Conservation (phyloP, 495 filamentous ascomycete genomes). For the Penicillium psychrofluorescens region DNA sequence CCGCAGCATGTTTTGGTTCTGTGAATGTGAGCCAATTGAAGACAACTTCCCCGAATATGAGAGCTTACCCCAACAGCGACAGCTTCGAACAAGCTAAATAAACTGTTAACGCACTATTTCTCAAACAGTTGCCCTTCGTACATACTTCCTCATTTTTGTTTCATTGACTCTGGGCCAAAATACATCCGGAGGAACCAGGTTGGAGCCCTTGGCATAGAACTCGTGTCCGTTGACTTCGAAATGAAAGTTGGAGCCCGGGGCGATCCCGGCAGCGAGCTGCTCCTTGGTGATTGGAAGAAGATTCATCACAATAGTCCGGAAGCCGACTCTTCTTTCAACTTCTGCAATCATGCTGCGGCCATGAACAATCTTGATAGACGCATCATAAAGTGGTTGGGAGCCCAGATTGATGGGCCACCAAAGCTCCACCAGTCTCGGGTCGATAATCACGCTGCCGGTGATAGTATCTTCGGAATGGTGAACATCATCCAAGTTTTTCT, state of each 20-base stretch:
- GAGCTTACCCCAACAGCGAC: too few relatives aligned
- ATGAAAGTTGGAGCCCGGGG: conserved; percentile 61
- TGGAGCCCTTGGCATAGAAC: conserved; percentile 64
- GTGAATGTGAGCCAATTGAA: conserved; percentile 45
- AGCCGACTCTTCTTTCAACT: conserved; percentile 52
- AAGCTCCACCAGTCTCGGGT: conserved; percentile 31
- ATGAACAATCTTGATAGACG: conserved; percentile 40
- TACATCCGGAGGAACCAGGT: conserved; percentile 59
- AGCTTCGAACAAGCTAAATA: too few relatives aligned
- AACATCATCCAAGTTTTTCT: conserved; percentile 35
- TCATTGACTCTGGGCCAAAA: conserved; percentile 61
- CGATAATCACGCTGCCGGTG: conserved; percentile 42
- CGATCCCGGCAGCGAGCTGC: conserved; percentile 49
- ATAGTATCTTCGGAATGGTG: conserved; percentile 39
- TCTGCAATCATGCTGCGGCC: conserved; percentile 29
- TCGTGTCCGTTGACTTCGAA: conserved; percentile 63
- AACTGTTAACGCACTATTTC: too few relatives aligned
- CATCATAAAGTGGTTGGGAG: conserved; percentile 51
- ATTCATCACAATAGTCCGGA: conserved; percentile 61
- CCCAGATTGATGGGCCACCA: conserved; percentile 62
- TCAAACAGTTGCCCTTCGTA: too few relatives aligned
- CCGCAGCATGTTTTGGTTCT: conserved; percentile 64
- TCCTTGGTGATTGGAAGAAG: conserved; percentile 50
- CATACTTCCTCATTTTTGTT: conserved; percentile 34
- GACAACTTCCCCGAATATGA: conserved; percentile 18